Evolutionary conservation across 352 stramenopile genomes (phyloP).

Genomic region (Phytopythium kandeliae): DNA sequence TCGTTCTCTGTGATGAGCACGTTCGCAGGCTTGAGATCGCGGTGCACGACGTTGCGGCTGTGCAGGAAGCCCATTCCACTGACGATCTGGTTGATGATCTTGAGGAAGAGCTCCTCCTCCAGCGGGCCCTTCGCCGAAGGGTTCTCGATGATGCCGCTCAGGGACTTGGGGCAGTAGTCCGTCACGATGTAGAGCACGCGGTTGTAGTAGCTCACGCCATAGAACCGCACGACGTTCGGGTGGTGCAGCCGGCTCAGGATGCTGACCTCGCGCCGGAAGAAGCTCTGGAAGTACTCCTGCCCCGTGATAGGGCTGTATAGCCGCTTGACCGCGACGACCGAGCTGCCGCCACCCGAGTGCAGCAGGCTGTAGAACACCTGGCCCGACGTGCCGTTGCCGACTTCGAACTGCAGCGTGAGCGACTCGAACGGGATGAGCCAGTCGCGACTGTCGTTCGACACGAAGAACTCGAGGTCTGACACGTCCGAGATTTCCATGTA

Average conservation of each 20-base stretch:
- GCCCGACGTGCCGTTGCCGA: constrained; percentile 85
- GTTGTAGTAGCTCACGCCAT: constrained; percentile 89
- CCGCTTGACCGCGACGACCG: constrained; percentile 84
- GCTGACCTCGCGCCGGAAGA: constrained; percentile 85
- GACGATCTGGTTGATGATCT: constrained; percentile 87
- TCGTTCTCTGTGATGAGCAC: constrained; percentile 90
- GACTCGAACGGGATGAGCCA: constrained; percentile 90
- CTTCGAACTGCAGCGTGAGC: constrained; percentile 77
- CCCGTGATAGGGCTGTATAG: constrained; percentile 83
- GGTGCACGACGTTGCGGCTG: constrained; percentile 82
- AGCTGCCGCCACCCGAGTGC: constrained; percentile 75
- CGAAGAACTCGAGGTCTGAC: constrained; percentile 83
- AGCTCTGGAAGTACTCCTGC: constrained; percentile 88
- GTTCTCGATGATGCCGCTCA: constrained; percentile 83
- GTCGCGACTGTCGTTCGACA: constrained; percentile 81
- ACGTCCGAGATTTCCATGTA: constrained; percentile 86
- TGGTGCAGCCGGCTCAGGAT: constrained; percentile 86
- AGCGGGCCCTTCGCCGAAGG: constrained; percentile 56
- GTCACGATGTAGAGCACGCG: constrained; percentile 89
- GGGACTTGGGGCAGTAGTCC: constrained; percentile 81
- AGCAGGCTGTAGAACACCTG: constrained; percentile 87
- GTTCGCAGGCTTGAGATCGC: constrained; percentile 93
- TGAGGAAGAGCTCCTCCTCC: constrained; percentile 68
- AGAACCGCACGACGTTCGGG: constrained; percentile 87
- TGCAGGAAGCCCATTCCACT: constrained; percentile 89